Percentiles rank a stretch among this genome's conserved stretches.
phyloP scores from a whole-genome alignment of 306 rosid genomes.

The Purshia tridentata region DNA sequence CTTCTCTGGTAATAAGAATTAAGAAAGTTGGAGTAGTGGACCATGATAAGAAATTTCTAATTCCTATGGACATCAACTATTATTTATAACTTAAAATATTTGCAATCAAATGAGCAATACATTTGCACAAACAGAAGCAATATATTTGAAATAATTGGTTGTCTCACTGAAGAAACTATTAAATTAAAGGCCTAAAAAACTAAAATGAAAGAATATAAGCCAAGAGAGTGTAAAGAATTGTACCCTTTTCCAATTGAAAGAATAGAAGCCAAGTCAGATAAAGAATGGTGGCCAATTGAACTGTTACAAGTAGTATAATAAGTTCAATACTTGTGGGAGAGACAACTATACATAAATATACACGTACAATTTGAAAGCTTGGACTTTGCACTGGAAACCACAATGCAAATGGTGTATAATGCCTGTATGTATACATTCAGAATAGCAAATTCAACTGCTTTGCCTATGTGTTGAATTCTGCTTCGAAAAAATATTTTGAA shows the following conservation, averaged over 20 bases:
- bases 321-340: neutral
- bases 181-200: neutral
- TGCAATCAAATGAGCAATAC: too few species aligned
- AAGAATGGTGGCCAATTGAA: neutral
- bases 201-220: too few species aligned
- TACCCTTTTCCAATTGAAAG: neutral
- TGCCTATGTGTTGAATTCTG: neutral
- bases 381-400: neutral
- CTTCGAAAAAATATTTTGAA: neutral
- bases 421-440: neutral
- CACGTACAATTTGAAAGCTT: neutral
- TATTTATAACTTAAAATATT: too few species aligned
- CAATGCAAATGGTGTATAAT: neutral
- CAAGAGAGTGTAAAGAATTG: conserved; percentile 5
- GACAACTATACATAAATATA: neutral
- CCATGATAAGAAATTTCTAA: too few species aligned
- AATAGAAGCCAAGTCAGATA: neutral
- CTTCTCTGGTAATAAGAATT: too few species aligned
- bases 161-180: too few species aligned
- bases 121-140: too few species aligned
- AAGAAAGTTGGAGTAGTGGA: too few species aligned
- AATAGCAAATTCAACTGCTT: conserved; percentile 3
- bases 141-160: too few species aligned
- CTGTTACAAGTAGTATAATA: conserved; percentile 5
- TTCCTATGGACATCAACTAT: too few species aligned